phyloP scores from a whole-genome alignment of 176 grass and related monocot species.

The Oryza punctata region DNA sequence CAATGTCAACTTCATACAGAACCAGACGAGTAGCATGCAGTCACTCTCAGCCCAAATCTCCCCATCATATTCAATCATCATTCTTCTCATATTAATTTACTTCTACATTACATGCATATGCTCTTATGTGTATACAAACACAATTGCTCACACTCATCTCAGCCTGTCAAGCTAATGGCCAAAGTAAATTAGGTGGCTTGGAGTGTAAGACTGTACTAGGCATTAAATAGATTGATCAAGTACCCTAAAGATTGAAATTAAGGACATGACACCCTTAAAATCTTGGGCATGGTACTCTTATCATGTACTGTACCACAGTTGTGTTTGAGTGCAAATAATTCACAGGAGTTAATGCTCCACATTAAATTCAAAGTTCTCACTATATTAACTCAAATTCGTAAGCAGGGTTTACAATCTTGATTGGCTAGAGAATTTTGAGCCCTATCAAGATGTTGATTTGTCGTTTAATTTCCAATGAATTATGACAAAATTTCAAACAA shows the following conservation, averaged over 20 bases:
- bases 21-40: neutral
- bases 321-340: neutral
- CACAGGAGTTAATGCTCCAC: neutral
- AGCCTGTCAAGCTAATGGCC: neutral
- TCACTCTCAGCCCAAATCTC: neutral
- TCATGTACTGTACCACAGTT: neutral
- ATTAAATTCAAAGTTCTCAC: neutral
- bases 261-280: neutral
- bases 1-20: slow-evolving; percentile 1
- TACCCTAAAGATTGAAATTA: neutral
- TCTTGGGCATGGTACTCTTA: neutral
- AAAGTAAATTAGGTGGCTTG: neutral
- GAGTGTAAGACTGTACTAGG: neutral
- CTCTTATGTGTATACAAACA: neutral
- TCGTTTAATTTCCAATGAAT: too few species aligned
- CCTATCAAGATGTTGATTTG: too few species aligned
- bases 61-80: neutral
- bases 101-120: neutral
- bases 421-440: too few species aligned
- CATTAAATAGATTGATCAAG: neutral
- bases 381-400: neutral
- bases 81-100: neutral
- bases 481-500: too few species aligned
- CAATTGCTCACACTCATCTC: neutral
- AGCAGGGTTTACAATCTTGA: too few species aligned